phyloP scores from a whole-genome alignment of 495 filamentous ascomycete genomes.

The Neurospora discreta region DNA sequence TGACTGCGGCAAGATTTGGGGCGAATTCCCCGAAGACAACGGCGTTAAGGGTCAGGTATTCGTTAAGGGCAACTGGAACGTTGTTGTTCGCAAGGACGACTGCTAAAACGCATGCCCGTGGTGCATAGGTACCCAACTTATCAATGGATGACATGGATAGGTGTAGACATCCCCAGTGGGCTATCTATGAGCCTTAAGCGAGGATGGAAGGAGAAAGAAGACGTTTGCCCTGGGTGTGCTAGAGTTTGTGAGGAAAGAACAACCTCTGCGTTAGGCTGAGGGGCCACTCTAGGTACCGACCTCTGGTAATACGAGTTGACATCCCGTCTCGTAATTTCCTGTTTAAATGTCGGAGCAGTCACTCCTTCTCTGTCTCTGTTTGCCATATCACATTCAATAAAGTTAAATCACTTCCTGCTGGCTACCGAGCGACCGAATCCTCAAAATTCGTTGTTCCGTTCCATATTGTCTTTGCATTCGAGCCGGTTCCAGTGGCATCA shows the following conservation, averaged over 20 bases:
- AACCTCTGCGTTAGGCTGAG: neutral
- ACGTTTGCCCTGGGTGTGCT: neutral
- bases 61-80: neutral
- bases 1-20: neutral
- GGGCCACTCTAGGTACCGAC: neutral
- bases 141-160: too few relatives aligned
- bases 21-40: neutral
- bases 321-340: neutral
- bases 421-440: neutral
- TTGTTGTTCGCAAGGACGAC: neutral
- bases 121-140: too few relatives aligned
- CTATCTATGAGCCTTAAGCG: neutral
- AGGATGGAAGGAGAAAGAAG: neutral
- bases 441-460: neutral
- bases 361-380: neutral
- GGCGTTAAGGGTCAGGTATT: neutral
- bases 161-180: neutral
- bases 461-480: neutral
- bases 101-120: neutral
- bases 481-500: neutral
- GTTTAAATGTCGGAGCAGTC: neutral
- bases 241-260: neutral
- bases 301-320: neutral
- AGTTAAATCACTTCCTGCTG: neutral
- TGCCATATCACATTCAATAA: neutral